Percentiles rank a stretch among this genome's conserved stretches.
phyloP scores from a whole-genome alignment of 2,329 filamentous ascomycete species.

The Celoporthe dispersa region DNA sequence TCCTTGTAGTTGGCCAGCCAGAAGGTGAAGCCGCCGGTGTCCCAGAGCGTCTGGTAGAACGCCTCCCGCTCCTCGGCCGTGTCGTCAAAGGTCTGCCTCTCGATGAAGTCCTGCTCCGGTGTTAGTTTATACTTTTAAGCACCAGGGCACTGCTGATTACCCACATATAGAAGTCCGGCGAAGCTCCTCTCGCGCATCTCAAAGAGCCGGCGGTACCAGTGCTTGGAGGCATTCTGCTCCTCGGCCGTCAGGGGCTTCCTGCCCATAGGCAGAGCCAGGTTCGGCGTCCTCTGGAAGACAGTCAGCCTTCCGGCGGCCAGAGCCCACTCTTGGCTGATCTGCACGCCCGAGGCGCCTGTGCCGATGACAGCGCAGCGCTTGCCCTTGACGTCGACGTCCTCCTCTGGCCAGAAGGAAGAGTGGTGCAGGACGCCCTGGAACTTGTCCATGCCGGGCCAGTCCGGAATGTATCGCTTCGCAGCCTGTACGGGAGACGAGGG shows the following conservation, averaged over 20 bases:
- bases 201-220: constrained; percentile 56
- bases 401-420: constrained; percentile 64
- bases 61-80: constrained; percentile 52
- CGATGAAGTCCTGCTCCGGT: constrained; percentile 45
- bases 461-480: constrained; percentile 64
- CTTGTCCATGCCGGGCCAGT: constrained; percentile 61
- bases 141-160: no score
- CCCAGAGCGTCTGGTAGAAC: constrained; percentile 54
- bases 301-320: constrained; percentile 55
- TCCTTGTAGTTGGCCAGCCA: constrained; percentile 62
- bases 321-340: constrained; percentile 65
- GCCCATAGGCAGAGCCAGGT: constrained; percentile 66
- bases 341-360: constrained; percentile 67
- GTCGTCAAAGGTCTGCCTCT: constrained; percentile 61
- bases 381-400: constrained; percentile 57
- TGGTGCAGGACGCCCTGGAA: constrained; percentile 66
- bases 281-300: constrained; percentile 71
- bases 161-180: constrained; percentile 59
- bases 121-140: neutral
- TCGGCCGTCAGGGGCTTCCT: constrained; percentile 51
- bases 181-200: constrained; percentile 56
- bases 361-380: constrained; percentile 68
- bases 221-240: constrained; percentile 54
- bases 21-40: constrained; percentile 57
- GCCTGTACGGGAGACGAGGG: constrained; percentile 40